Percentiles rank a stretch among this genome's conserved stretches.
These are phyloP conservation scores for Hirschioporus abietinus DNA, from an alignment of 768 basidiomycete species.

Conservation along the genomic window DNA sequence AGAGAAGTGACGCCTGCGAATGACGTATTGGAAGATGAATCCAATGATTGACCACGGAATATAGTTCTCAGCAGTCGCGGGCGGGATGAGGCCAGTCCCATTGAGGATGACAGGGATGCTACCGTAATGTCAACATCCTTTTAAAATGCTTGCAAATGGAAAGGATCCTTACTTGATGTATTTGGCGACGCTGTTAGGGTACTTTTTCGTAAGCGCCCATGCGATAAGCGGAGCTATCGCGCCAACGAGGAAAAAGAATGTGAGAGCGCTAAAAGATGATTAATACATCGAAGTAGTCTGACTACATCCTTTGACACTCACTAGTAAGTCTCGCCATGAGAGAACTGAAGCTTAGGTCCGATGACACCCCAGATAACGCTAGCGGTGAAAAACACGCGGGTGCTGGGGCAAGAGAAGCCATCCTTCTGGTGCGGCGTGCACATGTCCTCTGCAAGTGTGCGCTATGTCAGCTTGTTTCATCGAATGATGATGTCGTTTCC, in stretches of 20 bases:
- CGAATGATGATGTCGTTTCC: slow-evolving; percentile 13
- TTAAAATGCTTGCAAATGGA: background rate
- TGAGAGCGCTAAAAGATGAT: slow-evolving; percentile 16
- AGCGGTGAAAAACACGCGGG: slow-evolving; percentile 33
- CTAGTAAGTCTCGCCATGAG: slow-evolving; percentile 15
- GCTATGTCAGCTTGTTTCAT: slow-evolving; percentile 12
- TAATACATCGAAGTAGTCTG: background rate
- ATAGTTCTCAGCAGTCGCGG: slow-evolving; percentile 41
- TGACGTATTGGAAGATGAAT: slow-evolving; percentile 20
- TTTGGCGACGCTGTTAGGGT: slow-evolving; percentile 20
- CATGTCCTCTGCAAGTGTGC: slow-evolving; percentile 15
- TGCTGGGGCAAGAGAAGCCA: slow-evolving; percentile 18
- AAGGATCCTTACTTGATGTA: slow-evolving; percentile 18
- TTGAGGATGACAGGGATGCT: slow-evolving; percentile 37
- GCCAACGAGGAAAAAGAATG: slow-evolving; percentile 31
- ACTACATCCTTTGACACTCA: slow-evolving; percentile 19
- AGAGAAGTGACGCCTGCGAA: slow-evolving; percentile 19
- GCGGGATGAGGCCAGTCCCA: slow-evolving; percentile 33
- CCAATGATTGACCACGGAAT: slow-evolving; percentile 25
- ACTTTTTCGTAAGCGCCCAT: slow-evolving; percentile 22
- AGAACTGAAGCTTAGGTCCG: slow-evolving; percentile 20
- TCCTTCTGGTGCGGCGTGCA: slow-evolving; percentile 21
- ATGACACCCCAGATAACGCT: slow-evolving; percentile 24
- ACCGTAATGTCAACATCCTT: slow-evolving; percentile 10
- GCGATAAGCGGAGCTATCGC: slow-evolving; percentile 26